Evolutionary conservation across 2,329 filamentous ascomycete genomes (phyloP).

Genomic region (Penicillium glabrum): DNA sequence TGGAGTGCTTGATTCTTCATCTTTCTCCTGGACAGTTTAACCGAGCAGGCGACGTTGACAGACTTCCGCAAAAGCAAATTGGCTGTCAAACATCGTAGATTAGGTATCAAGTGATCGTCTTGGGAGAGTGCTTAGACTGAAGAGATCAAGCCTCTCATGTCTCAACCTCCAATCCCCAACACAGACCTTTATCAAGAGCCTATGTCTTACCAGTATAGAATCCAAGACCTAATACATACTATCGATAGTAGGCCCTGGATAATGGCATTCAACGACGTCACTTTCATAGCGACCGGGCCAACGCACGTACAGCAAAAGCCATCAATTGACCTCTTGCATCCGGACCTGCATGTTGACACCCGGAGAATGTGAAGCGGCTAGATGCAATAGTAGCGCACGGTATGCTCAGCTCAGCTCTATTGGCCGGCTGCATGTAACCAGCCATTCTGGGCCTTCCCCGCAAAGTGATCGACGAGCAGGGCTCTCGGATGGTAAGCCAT

Average conservation of each 20-base stretch:
- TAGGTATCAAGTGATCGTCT: neutral
- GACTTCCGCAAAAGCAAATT: neutral
- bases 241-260: neutral
- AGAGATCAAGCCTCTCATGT: too few relatives aligned
- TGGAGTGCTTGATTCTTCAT: neutral
- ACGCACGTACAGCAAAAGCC: neutral
- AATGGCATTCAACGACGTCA: neutral
- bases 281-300: neutral
- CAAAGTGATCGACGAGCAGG: conserved; percentile 12
- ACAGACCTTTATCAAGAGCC: neutral
- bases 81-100: neutral
- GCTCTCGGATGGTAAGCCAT: neutral
- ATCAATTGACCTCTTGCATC: neutral
- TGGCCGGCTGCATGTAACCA: conserved; percentile 10
- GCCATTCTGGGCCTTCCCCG: conserved; percentile 11
- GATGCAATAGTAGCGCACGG: conserved; percentile 2
- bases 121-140: neutral
- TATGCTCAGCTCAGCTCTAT: conserved; percentile 7
- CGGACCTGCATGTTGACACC: conserved; percentile 7
- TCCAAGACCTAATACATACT: neutral
- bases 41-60: neutral
- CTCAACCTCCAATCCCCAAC: neutral
- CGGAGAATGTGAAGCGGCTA: conserved; percentile 11
- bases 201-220: neutral
- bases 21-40: neutral